These are phyloP conservation scores for Alloteropsis semialata DNA, from an alignment of 176 grass and related monocot genomes.

Conservation along the genomic window DNA sequence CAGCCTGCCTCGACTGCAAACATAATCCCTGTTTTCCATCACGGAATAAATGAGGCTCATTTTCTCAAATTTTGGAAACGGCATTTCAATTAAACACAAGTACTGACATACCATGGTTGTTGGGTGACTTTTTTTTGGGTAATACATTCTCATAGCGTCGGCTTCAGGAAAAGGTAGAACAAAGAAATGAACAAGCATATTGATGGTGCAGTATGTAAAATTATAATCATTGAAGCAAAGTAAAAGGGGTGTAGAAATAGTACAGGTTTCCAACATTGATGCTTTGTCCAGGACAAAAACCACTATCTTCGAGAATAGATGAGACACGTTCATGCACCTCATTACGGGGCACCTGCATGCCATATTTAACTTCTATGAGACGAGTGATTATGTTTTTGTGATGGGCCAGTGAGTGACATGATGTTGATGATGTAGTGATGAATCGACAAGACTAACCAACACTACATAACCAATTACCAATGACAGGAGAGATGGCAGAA, in stretches of 20 bases:
- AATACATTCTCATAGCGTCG: neutral
- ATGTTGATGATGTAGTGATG: neutral
- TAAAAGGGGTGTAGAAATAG: neutral
- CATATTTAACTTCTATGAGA: neutral
- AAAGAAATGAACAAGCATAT: neutral
- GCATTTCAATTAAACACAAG: neutral
- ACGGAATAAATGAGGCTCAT: neutral
- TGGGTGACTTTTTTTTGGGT: neutral
- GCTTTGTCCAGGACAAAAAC: neutral
- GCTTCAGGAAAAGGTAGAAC: neutral
- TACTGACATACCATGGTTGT: neutral
- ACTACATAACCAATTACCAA: neutral
- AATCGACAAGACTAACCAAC: neutral
- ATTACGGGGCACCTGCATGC: neutral
- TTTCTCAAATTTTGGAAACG: neutral
- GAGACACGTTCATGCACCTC: neutral
- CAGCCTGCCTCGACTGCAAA: neutral
- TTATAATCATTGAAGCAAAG: neutral
- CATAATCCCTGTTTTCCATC: neutral
- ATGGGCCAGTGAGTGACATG: neutral
- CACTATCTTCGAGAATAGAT: slow-evolving; percentile 1
- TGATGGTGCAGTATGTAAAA: neutral
- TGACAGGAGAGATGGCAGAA: neutral
- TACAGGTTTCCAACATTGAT: neutral
- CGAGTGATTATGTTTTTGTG: neutral